Percentiles rank a stretch among this genome's conserved stretches.
phyloP scores from a whole-genome alignment of 2,329 filamentous ascomycete genomes.

The Penicillium hesseltinei region DNA sequence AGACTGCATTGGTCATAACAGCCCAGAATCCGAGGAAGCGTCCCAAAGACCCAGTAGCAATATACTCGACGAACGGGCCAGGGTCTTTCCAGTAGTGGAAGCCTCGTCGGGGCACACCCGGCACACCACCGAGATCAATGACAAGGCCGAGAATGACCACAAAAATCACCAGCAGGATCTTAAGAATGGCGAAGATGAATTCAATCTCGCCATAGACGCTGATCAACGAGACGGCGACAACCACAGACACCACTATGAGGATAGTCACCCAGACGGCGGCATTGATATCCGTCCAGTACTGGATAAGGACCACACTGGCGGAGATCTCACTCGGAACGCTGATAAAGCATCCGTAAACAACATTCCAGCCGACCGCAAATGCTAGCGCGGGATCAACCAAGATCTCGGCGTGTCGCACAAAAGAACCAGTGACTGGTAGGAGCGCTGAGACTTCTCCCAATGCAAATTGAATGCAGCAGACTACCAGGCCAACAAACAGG shows the following conservation, averaged over 20 bases:
- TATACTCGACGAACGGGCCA: constrained; percentile 65
- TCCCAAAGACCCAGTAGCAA: constrained; percentile 58
- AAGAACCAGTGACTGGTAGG: constrained; percentile 52
- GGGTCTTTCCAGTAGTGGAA: constrained; percentile 70
- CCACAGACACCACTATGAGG: constrained; percentile 58
- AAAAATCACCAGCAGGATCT: constrained; percentile 50
- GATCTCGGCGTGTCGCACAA: constrained; percentile 52
- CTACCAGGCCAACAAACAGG: constrained; percentile 49
- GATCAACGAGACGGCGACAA: constrained; percentile 57
- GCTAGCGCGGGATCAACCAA: constrained; percentile 52
- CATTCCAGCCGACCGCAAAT: constrained; percentile 50
- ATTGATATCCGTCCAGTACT: constrained; percentile 55
- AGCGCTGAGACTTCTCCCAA: constrained; percentile 53
- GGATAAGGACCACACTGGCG: constrained; percentile 61
- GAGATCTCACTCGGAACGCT: constrained; percentile 61
- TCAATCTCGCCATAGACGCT: constrained; percentile 52
- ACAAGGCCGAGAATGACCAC: constrained; percentile 51
- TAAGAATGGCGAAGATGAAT: constrained; percentile 53
- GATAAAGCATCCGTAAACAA: constrained; percentile 54
- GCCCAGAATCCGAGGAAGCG: constrained; percentile 62
- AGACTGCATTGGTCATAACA: constrained; percentile 45
- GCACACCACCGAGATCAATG: constrained; percentile 62
- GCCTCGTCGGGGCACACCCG: constrained; percentile 58
- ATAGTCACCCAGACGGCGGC: constrained; percentile 47
- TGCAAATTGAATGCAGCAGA: constrained; percentile 52